Conservation (phyloP, 148 eudicot genomes). For the Amaranthus cruentus region DNA sequence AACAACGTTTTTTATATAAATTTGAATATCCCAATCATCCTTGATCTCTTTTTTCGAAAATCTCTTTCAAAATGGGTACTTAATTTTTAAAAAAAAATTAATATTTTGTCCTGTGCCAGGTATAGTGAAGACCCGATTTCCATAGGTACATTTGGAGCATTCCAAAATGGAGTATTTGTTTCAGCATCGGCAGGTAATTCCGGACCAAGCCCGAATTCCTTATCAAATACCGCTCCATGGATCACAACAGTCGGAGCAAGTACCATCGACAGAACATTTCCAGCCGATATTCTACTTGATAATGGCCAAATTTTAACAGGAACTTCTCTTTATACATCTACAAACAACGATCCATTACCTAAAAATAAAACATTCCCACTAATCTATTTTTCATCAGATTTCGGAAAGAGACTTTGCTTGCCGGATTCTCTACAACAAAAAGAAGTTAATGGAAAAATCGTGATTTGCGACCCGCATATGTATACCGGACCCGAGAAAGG, state of each 20-base stretch:
- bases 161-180: slow-evolving; percentile 44
- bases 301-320: slow-evolving; percentile 11
- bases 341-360: background rate
- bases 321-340: slow-evolving; percentile 14
- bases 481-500: slow-evolving; percentile 24
- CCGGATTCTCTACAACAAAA: no score
- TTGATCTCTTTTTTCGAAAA: no score
- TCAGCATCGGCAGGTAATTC: slow-evolving; percentile 48
- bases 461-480: slow-evolving; percentile 19
- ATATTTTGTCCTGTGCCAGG: no score
- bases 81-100: no score
- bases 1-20: no score
- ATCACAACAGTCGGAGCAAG: slow-evolving; percentile 56
- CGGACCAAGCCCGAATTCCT: slow-evolving; percentile 26
- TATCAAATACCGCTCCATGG: slow-evolving; percentile 61
- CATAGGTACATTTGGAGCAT: slow-evolving; percentile 45
- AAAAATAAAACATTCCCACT: no score
- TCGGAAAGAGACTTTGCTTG: no score
- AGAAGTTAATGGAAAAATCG: slow-evolving; percentile 23
- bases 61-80: no score
- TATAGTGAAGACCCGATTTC: slow-evolving; percentile 24
- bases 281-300: slow-evolving; percentile 25
- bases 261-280: slow-evolving; percentile 55
- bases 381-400: no score
- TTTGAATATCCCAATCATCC: no score